These are phyloP conservation scores for Protostelium mycophagum DNA, from an alignment of 78 protist species.

Conservation along the genomic window DNA sequence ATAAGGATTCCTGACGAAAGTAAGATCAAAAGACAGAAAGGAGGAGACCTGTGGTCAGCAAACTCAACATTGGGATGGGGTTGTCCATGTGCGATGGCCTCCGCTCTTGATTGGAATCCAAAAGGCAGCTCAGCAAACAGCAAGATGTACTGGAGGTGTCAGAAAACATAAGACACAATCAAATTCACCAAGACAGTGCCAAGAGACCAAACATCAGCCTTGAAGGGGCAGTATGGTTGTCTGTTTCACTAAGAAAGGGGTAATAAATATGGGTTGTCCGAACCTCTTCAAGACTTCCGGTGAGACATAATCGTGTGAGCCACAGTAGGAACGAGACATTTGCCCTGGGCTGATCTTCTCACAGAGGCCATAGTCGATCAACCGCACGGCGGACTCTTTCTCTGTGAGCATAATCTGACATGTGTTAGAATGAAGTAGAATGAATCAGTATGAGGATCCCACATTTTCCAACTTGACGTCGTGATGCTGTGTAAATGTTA, in stretches of 20 bases:
- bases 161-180: not conserved
- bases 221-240: not conserved
- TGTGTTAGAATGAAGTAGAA: not conserved
- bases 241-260: not conserved
- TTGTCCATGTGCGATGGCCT: not conserved
- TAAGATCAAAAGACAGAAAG: too few species aligned
- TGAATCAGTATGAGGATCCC: not conserved
- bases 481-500: too few species aligned
- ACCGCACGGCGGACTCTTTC: not conserved
- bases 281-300: not conserved
- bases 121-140: not conserved
- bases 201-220: not conserved
- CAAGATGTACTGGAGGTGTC: not conserved
- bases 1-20: not conserved
- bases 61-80: not conserved
- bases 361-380: not conserved
- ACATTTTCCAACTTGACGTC: not conserved
- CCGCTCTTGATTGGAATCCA: not conserved
- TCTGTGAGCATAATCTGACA: not conserved
- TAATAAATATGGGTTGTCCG: not conserved
- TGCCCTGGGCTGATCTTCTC: not conserved
- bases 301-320: not conserved
- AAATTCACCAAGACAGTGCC: not conserved
- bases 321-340: not conserved
- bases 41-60: not conserved